Evolutionary conservation across 148 eudicot genomes (phyloP), one percentile per base, ranked within the genome.

Genomic region (Limonium bicolor): DNA sequence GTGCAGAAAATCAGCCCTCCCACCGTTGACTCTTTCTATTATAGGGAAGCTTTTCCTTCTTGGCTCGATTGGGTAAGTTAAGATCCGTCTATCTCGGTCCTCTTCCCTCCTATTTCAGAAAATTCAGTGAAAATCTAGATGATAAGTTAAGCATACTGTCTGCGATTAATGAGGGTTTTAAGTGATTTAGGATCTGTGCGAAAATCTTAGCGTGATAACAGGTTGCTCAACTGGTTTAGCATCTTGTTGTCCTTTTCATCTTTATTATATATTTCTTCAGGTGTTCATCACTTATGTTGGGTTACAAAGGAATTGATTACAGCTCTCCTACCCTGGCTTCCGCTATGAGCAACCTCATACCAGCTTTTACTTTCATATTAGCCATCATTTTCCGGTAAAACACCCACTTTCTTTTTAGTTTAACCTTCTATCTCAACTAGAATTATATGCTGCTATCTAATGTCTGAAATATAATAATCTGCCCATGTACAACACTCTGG

Each of bases 301-400:
- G 69, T 18, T 65, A 65, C 36, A 70, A 41, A 46, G 71, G 76
- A 1, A 65, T 70, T 15, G 53, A 61, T 4, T 61, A 61, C 46
- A 58, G 59, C 30, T 61, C 67, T 5, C 71, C 71, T 8, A 65
- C 71, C 2, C 76, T 70, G 34, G 67, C 67, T 49, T 70, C 76
- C 5, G 76, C 68, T 36, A 51, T 70, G 58, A 61, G 76, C 61
- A 70, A 70, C 35, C 71, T 70, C 25, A 41, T 62, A 1, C 76
- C 76, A 4, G 76, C 68, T 40, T 70, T 65, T 61, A 65, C 76
- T 48, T 70, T 70, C 67, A 53, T 61, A 2, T 36, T 70, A n/a
- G 76, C 76, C 64, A 46, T 61, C 44, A 27, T 65, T 58, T 61
- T 70, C 64, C 61, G 71, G 71, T 65, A 29, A 7, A 6, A 48